Evolutionary conservation across 176 grass and related monocot species (phyloP).

Genomic region (Zea luxurians): DNA sequence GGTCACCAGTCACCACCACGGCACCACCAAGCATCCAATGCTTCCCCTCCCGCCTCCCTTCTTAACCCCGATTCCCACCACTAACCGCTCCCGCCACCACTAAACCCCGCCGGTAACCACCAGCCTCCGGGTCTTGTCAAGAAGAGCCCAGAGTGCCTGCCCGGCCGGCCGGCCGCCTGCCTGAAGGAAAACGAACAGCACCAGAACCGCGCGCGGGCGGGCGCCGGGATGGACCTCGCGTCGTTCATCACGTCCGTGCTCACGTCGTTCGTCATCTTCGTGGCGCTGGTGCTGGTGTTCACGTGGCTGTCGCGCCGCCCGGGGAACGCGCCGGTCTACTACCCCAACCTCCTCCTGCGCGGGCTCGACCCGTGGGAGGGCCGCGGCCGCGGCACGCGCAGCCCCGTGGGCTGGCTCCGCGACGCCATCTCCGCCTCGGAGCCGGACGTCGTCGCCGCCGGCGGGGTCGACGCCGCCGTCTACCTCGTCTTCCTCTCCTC

Average conservation of each 20-base stretch:
- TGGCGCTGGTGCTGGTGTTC: constrained; percentile 62
- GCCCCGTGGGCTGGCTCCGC: constrained; percentile 64
- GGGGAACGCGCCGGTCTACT: constrained; percentile 84
- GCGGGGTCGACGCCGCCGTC: constrained; percentile 77
- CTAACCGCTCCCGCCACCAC: constrained; percentile 15
- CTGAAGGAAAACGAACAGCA: not conserved
- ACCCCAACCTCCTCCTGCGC: constrained; percentile 61
- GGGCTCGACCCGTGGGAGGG: constrained; percentile 74
- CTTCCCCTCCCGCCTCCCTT: constrained; percentile 21
- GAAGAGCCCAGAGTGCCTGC: not conserved
- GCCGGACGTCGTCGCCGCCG: constrained; percentile 62
- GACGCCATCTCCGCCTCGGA: constrained; percentile 59
- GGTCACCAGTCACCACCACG: not conserved
- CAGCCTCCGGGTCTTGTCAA: not conserved
- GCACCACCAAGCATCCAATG: constrained; percentile 51
- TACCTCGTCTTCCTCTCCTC: constrained; percentile 87
- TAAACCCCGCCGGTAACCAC: constrained; percentile 4
- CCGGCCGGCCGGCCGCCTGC: not conserved
- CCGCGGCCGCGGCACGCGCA: constrained; percentile 43
- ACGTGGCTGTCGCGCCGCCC: constrained; percentile 74
- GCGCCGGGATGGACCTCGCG: constrained; percentile 60
- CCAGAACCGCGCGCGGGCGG: not conserved
- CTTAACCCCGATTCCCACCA: constrained; percentile 4
- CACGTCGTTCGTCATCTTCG: constrained; percentile 84
- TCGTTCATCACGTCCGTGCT: constrained; percentile 77